Evolutionary conservation across 768 basidiomycete species (phyloP), one percentile per base, ranked within the genome.

Genomic region (Tulasnella sp.): DNA sequence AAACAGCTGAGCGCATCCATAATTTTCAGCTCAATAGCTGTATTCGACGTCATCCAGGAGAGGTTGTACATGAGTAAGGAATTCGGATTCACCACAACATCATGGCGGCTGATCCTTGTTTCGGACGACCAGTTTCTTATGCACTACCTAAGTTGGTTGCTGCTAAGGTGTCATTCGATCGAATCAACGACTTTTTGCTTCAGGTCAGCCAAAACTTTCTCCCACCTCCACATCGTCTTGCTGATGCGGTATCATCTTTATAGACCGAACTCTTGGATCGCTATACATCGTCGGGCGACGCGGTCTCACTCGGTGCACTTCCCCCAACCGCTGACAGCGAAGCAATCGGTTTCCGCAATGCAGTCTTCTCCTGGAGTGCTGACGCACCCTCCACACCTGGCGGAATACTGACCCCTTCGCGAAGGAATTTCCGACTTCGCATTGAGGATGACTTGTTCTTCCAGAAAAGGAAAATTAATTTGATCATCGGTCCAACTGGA

Each of bases 91-190:
- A 28, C 20, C 14, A n/a, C 18, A 9, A 37, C 24, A 12, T 37
- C 48, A 18, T 50, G 1, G 40, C 9, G 28, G 28, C 28, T 31
- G 12, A 50, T 24, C 7, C 72, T 44, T 92, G 41, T 28, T 37
- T 37, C 7, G n/a, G 58, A 37, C 85, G 86, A 41, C 80, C 69
- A n/a, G 83, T 86, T 4, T 84, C 88, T 85, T 83, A 83, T 85
- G 40, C 82, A 9, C 77, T 87, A 0, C 86, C 87, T 16, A 46
- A 28, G 11, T 80, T 84, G 31, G 83, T 89, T 80, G 18, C 80
- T 40, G 91, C 88, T 75, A 91, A 91, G 84, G 92, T 94, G 6
- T 92, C 92, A 2, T 83, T 94, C 7, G 89, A 91, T 79, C 89
- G 93, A 34, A 83, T 91, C 46, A 86, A 89, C 83, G 85, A 86